phyloP scores from a whole-genome alignment of 2,329 filamentous ascomycete genomes.

The Periconia sp. region DNA sequence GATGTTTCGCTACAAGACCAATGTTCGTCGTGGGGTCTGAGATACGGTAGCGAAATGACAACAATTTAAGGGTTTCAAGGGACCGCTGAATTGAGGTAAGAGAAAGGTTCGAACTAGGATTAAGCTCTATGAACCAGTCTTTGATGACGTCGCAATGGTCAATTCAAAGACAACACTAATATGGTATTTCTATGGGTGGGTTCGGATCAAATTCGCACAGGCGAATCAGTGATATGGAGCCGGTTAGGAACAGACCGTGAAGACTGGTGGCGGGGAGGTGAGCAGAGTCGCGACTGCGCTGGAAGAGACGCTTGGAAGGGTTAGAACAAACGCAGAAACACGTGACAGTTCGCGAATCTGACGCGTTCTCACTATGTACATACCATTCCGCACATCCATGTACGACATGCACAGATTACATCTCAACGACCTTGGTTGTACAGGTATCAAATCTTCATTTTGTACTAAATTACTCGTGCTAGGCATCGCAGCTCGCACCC shows the following conservation, averaged over 20 bases:
- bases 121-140: background rate
- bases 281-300: background rate
- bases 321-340: slow-evolving; percentile 8
- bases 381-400: too few species aligned
- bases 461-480: slow-evolving; percentile 37
- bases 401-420: background rate
- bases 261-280: background rate
- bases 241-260: background rate
- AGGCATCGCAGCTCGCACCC: background rate
- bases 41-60: background rate
- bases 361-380: background rate
- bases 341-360: slow-evolving; percentile 6
- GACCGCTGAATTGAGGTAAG: background rate
- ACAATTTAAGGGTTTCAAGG: background rate
- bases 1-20: too few species aligned
- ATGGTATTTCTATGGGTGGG: too few species aligned
- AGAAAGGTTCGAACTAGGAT: background rate
- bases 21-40: too few species aligned
- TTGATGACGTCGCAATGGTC: background rate
- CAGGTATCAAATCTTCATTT: background rate
- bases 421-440: background rate
- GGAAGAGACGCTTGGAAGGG: background rate
- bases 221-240: background rate
- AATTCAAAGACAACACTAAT: too few species aligned
- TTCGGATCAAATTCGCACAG: too few species aligned